phyloP scores from a whole-genome alignment of 768 basidiomycete genomes.

The Podaxis sp. region DNA sequence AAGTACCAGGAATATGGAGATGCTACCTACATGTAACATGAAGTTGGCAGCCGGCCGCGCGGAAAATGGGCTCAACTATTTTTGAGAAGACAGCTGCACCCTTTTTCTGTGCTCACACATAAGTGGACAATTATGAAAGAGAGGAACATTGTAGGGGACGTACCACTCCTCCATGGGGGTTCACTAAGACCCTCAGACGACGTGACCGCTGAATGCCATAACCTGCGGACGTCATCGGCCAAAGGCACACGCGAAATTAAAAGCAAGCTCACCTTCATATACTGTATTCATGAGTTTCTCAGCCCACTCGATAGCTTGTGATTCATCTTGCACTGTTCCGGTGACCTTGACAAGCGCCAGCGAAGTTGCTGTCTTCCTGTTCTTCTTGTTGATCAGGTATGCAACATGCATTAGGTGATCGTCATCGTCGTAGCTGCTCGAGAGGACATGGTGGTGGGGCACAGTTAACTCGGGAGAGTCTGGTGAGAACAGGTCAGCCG shows the following conservation, averaged over 20 bases:
- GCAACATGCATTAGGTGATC: constrained; percentile 43
- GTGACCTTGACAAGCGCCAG: constrained; percentile 46
- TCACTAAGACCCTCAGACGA: constrained; percentile 68
- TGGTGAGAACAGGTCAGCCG: not conserved
- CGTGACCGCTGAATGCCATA: constrained; percentile 55
- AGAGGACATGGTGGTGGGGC: constrained; percentile 51
- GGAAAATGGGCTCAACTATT: constrained; percentile 71
- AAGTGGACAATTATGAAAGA: constrained; percentile 1
- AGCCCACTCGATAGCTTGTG: constrained; percentile 51
- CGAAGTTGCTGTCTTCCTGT: constrained; percentile 35
- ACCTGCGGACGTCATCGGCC: constrained; percentile 19
- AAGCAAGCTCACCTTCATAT: constrained; percentile 54
- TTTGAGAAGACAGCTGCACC: constrained; percentile 51
- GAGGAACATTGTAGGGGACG: constrained; percentile 24
- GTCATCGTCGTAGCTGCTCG: constrained; percentile 40
- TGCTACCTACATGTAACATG: constrained; percentile 59
- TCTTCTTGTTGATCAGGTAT: constrained; percentile 45
- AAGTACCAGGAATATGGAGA: not conserved
- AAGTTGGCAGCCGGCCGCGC: constrained; percentile 60
- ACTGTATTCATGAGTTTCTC: constrained; percentile 51
- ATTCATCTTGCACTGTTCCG: constrained; percentile 26
- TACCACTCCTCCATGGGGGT: constrained; percentile 80
- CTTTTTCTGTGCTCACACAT: constrained; percentile 50
- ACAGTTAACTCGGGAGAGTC: constrained; percentile 16
- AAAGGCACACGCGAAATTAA: not conserved